Base-by-base conservation (phyloP, 768 basidiomycete genomes). In the Lentinula sp. region DNA sequence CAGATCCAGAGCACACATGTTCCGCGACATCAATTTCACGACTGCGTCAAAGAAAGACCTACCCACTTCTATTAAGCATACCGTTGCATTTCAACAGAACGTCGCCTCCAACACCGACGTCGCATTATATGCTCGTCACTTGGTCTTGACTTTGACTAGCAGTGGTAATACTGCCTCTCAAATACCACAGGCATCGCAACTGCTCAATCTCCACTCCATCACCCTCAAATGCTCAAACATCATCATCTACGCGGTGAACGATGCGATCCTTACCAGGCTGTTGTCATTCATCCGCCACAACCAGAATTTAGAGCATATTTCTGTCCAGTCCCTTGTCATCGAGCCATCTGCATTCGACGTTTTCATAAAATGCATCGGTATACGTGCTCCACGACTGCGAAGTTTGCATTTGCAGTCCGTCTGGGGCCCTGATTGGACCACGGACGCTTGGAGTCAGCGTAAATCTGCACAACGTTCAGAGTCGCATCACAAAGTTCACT, bases 361-460 rank as follows among this genome's bases (percentile, higher is more conserved):
- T 15, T 56, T 56, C 28, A 28, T 56, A n/a, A n/a, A n/a, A 3
- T 56, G 55, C 40, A 28, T 43, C 9, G 40, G 18, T 15, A 56
- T 56, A 40, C 55, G 55, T 56, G 39, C 55, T 56, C 55, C 37
- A 15, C 37, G 6, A 16, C 21, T 56, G 8, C 55, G 16, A 32
- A 42, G 39, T 40, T 23, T 56, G 15, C 40, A 56, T 28, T 40
- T 56, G 15, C 55, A 56, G 9, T 37, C 37, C 21, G 9, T 56
- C 37, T 56, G 55, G 55, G 55, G 37, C 39, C 55, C 21, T 11
- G 55, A 56, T 40, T 56, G 55, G 55, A 43, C 28, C 8, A 56
- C 37, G 6, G 55, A 28, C 15, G 55, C 28, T 8, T 56, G 55
- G 55, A n/a, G 16, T 28, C 55, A 37, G 23, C 23, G 40, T 15